Evolutionary conservation across 83 land plant genomes (phyloP).

Genomic region (Picea abies): DNA sequence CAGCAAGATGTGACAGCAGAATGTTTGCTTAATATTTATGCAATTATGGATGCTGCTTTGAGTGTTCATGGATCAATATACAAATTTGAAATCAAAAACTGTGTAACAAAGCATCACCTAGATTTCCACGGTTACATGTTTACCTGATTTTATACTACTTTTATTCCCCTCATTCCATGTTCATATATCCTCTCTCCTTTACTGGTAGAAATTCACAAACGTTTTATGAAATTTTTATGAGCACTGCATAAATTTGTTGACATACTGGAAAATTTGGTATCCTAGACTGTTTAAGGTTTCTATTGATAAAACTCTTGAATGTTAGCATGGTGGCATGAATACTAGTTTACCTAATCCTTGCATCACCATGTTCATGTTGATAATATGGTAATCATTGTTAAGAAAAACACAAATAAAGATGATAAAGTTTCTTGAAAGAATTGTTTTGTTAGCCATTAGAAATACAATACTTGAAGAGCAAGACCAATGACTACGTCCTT

Average conservation of each 20-base stretch:
- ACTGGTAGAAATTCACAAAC: neutral
- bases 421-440: too few species aligned
- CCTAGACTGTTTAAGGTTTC: neutral
- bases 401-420: too few species aligned
- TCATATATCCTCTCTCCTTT: neutral
- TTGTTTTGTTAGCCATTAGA: too few species aligned
- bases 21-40: neutral
- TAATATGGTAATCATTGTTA: too few species aligned
- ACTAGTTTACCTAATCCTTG: too few species aligned
- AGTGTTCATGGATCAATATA: neutral
- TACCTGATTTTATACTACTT: neutral
- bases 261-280: neutral
- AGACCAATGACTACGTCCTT: too few species aligned
- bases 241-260: neutral
- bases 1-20: neutral
- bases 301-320: too few species aligned
- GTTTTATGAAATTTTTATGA: neutral
- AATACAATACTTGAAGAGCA: too few species aligned
- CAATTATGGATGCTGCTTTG: neutral
- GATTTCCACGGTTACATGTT: neutral
- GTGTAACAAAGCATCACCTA: constrained; percentile 1
- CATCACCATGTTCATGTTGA: too few species aligned
- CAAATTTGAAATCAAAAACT: neutral
- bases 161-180: neutral
- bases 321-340: too few species aligned